A percentile compares a stretch with the other conserved stretches of the same genome.
Evolutionary conservation across 1,284 basidiomycete genomes (phyloP).

Genomic region (Boletellus deceptivus): DNA sequence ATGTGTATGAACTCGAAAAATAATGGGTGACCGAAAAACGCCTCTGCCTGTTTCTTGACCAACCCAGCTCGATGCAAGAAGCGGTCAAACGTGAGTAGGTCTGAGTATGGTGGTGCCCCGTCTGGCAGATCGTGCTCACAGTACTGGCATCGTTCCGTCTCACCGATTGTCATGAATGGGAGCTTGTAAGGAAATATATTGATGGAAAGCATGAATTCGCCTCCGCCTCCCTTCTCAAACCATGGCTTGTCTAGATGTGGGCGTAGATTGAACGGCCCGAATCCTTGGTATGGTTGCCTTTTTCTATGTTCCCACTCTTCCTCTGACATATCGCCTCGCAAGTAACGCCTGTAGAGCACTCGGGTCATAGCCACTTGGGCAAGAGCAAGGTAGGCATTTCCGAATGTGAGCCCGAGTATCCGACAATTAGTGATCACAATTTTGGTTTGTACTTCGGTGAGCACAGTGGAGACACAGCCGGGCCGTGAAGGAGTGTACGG

Average conservation of each 20-base stretch:
- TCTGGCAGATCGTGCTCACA: constrained; percentile 23
- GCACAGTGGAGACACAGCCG: constrained; percentile 20
- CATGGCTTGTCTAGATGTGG: constrained; percentile 50
- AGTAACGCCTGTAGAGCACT: constrained; percentile 46
- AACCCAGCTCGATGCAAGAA: constrained; percentile 45
- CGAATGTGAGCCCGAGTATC: constrained; percentile 46
- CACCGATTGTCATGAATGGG: constrained; percentile 51
- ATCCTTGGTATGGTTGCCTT: constrained; percentile 45
- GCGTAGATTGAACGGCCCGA: constrained; percentile 50
- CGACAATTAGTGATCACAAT: constrained; percentile 40
- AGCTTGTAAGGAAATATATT: constrained; percentile 45
- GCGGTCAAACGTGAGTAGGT: constrained; percentile 43
- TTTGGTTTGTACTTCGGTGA: constrained; percentile 30
- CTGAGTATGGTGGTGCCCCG: constrained; percentile 39
- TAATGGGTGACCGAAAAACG: constrained; percentile 43
- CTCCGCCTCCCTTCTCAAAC: constrained; percentile 44
- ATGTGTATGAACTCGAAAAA: constrained; percentile 45
- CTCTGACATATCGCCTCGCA: constrained; percentile 45
- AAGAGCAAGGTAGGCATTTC: constrained; percentile 48
- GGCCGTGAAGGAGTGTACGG: constrained; percentile 38
- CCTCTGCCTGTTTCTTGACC: constrained; percentile 38
- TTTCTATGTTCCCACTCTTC: constrained; percentile 55
- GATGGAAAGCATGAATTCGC: constrained; percentile 44
- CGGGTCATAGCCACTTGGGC: constrained; percentile 56
- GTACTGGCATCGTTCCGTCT: background rate